Base-by-base conservation (phyloP, 2,329 filamentous ascomycete genomes). In the Venturiaceae sp. region DNA sequence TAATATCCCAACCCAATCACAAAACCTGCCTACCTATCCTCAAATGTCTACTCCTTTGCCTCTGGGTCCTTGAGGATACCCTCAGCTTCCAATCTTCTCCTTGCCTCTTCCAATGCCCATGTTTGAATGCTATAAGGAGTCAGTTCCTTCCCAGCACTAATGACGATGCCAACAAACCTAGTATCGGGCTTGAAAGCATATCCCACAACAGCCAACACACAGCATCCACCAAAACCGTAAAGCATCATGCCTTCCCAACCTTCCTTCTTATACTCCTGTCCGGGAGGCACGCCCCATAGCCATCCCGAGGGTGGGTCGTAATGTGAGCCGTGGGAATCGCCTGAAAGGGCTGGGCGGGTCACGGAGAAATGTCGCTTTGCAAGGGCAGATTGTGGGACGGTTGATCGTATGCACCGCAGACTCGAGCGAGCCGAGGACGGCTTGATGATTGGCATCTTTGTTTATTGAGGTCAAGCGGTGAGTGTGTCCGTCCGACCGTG, bases 181-280 rank as follows among this genome's bases (percentile, higher is more conserved):
- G 92, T 97, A 81, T 99, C 94, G 57, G 94, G 94, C 85, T 97
- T 97, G 73, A 94, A 97, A 62, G 90, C 90, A 77, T 96, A 90
- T 64, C 88, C 90, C 64, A 96, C 79, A 62, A 83, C 84, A 58
- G 85, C 86, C 64, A 90, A 79, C 30, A 84, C 75, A 68, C 95
- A 75, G 68, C 85, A 87, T 58, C 89, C 90, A 71, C 86, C 88
- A 74, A 95, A 91, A 54, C 92, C 91, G 72, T 88, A 89, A 72
- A 87, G 87, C 79, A 87, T 92, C 58, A 91, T 76, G 64, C 80
- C 84, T 81, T 99, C 94, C 94, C 94, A 99, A 56, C 92, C 94
- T 78, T 99, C 94, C 74, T 90, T 88, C 82, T 95, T 84, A 71
- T 90, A 85, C 80, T 96, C 95, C 83, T 96, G 90, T 63, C 92